Percentiles rank a stretch among this genome's conserved stretches.
These are phyloP conservation scores for Parathielavia appendiculata DNA, from an alignment of 495 filamentous ascomycete genomes.

Conservation along the genomic window DNA sequence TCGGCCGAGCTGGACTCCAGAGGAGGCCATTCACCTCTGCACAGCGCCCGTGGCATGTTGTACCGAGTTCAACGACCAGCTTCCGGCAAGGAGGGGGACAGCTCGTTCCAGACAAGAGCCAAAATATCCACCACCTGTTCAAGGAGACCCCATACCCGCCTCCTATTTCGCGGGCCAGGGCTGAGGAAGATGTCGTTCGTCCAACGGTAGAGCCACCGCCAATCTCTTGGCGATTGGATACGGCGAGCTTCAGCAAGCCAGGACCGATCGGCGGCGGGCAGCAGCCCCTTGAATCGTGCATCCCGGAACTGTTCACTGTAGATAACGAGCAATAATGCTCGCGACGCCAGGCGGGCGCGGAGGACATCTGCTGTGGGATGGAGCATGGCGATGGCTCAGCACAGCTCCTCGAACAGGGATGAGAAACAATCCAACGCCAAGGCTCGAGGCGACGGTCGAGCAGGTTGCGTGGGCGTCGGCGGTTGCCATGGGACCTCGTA, in stretches of 20 bases:
- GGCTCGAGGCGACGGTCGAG: not conserved
- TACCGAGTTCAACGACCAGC: not conserved
- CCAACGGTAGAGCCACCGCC: constrained; percentile 4
- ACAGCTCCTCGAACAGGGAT: not conserved
- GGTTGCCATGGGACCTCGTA: not conserved
- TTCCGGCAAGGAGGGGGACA: not conserved
- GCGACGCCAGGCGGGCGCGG: not conserved
- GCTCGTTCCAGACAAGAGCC: not conserved
- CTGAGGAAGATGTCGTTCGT: not conserved
- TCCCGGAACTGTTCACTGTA: not conserved
- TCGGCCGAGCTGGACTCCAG: not conserved
- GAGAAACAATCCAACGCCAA: not conserved
- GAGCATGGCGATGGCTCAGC: not conserved
- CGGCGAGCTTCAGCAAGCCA: not conserved
- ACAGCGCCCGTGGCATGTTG: not conserved
- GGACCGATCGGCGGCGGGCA: not conserved
- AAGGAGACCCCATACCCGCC: not conserved
- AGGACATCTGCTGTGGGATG: not conserved
- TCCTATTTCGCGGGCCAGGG: not conserved
- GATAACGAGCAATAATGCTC: not conserved
- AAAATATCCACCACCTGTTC: not conserved
- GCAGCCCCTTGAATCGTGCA: not conserved
- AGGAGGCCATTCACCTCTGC: not conserved
- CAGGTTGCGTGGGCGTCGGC: not conserved
- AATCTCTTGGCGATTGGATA: not conserved